A percentile compares a stretch with the other conserved stretches of the same genome.
These are phyloP conservation scores for Beauveria caledonica DNA, from an alignment of 2,329 filamentous ascomycete species.

Conservation along the genomic window DNA sequence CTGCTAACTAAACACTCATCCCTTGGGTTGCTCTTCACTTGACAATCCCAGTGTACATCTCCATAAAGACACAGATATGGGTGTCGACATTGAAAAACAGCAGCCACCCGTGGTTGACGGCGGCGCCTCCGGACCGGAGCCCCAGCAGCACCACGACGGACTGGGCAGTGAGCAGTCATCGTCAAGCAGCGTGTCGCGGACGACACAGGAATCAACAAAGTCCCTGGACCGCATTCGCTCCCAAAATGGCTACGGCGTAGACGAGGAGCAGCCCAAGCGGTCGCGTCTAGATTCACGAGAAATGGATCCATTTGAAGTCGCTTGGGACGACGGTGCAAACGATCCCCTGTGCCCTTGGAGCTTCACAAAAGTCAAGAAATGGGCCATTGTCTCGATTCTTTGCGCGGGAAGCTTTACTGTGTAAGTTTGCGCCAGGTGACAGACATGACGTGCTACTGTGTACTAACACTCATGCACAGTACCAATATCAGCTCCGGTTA, in stretches of 20 bases:
- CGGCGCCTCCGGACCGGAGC: background rate
- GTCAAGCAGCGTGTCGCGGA: background rate
- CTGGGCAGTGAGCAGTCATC: background rate
- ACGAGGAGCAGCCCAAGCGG: constrained; percentile 20
- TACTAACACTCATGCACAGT: constrained; percentile 32
- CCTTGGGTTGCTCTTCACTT: background rate
- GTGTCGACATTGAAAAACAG: constrained; percentile 6
- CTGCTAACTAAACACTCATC: background rate
- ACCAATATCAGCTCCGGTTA: constrained; percentile 87
- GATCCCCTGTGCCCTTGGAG: constrained; percentile 71
- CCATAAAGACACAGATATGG: background rate
- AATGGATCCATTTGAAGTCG: constrained; percentile 56
- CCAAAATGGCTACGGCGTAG: constrained; percentile 37
- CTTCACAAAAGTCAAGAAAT: constrained; percentile 59
- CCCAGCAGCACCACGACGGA: background rate
- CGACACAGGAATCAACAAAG: constrained; percentile 5
- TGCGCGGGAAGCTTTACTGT: constrained; percentile 70
- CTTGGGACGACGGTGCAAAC: constrained; percentile 61
- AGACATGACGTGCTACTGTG: background rate
- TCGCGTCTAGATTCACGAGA: constrained; percentile 14
- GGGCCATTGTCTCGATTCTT: constrained; percentile 71
- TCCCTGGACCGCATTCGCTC: constrained; percentile 27
- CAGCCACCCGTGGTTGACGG: background rate
- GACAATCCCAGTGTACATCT: no score
- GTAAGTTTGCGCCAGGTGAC: constrained; percentile 43